Percentiles rank a stretch among this genome's conserved stretches.
These are phyloP conservation scores for Malassezia cuniculi DNA, from an alignment of 1,284 basidiomycete genomes.

Conservation along the genomic window DNA sequence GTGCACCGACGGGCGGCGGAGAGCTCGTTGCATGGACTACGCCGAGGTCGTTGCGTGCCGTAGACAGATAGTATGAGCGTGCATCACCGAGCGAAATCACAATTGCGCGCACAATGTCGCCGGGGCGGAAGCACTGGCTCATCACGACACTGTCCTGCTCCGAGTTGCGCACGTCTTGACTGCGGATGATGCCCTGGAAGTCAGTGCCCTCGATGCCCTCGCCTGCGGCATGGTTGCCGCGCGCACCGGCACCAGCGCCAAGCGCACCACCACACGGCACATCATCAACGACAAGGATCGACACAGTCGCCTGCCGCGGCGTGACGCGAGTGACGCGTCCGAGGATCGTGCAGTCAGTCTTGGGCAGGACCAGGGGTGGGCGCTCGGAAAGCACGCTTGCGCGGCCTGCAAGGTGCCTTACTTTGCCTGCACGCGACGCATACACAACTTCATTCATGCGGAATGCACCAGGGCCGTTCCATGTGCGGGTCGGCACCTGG, in stretches of 20 bases:
- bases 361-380: constrained; percentile 27
- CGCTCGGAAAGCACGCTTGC: constrained; percentile 17
- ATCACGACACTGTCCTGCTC: constrained; percentile 88
- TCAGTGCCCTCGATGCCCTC: constrained; percentile 47
- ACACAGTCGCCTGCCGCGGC: constrained; percentile 70
- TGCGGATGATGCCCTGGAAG: constrained; percentile 78
- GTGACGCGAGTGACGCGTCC: constrained; percentile 73
- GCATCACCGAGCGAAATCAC: constrained; percentile 51
- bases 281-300: constrained; percentile 78
- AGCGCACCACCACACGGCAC: constrained; percentile 51
- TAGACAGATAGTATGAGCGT: constrained; percentile 71
- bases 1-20: background rate
- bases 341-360: constrained; percentile 49
- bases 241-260: constrained; percentile 3
- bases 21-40: constrained; percentile 49
- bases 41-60: constrained; percentile 82
- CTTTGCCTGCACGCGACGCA: constrained; percentile 21
- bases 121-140: constrained; percentile 83
- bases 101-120: constrained; percentile 81
- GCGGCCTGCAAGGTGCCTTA: constrained; percentile 1
- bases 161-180: constrained; percentile 64
- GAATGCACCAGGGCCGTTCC: constrained; percentile 22
- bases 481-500: constrained; percentile 2
- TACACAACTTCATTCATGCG: constrained; percentile 22
- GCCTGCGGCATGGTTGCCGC: constrained; percentile 37